Base-by-base conservation (phyloP, 2,329 filamentous ascomycete genomes). In the Trichoderma koningiopsis region DNA sequence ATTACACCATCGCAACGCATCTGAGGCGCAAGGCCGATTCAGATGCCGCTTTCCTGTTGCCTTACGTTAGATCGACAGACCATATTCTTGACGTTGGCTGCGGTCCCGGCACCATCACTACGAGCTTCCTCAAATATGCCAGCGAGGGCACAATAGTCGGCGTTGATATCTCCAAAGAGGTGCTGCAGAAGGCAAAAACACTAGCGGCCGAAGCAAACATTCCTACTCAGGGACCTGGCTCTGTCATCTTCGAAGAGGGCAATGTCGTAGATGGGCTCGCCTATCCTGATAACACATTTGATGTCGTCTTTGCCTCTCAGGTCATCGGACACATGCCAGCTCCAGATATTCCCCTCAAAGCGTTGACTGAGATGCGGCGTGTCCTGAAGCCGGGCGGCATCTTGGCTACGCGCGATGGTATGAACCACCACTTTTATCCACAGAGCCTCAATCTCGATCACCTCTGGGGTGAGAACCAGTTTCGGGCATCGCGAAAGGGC, bases 361-460 rank as follows among this genome's bases (percentile, higher is more conserved):
- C 53, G 37, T 35, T 66, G 53, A 22, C 37, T 8, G 63, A 66
- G 53, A 66, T 66, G 37, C 53, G 63, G 37, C 63, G 63, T n/a
- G 63, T 58, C 63, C 29, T 66, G 24, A 66, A 66, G 37, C 63
- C 63, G n/a, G 66, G 66, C 13, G 65, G 65, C 11, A 68, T 68
- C 6, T 29, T 68, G 19, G 57, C 47, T 31, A 68, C 66, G 24
- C 57, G 66, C 6, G 57, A 61, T 35, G 57, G 66, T 49, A 22
- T 68, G 66, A 49, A 27, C 49, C 47, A 62, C 14, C 66, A 62
- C 58, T 68, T 56, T 33, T 68, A 68, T 16, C 66, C 66, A 11
- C 47, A 56, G 37, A 66, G 63, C 22, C 22, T 66, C 6, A 29
- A 66, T 29, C 63, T 66, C 22, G 63, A 66, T 49, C 63, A 40